Evolutionary conservation across 345 rosid species (phyloP), one percentile per base, ranked within the genome.

Genomic region (Gossypium longicalyx): DNA sequence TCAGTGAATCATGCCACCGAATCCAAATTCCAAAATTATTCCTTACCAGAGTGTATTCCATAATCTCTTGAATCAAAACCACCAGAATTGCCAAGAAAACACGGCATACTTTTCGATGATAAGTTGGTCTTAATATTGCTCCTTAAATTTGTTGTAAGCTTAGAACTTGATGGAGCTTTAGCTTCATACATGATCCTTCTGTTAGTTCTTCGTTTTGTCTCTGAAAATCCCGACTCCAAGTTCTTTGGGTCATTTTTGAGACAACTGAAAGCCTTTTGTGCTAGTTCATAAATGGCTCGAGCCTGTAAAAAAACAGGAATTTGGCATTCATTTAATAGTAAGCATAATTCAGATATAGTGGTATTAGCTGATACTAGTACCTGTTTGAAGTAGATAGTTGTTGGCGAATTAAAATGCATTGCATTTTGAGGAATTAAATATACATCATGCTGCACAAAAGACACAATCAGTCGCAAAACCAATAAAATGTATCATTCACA

Each of bases 341-440:
- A 68, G 43, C 62, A 57, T 49, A 25, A 57, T 29, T 57, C 29
- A 29, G 45, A 19, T 7, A 23, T n/a, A 41, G 57, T 43, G 0
- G 41, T 20, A 70, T 48, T 54, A 74, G 34, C 57, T 52, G 43
- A 12, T 58, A 66, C 17, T 49, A 56, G 17, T 80, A 90, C 94
- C 89, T 90, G 88, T 82, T 85, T 85, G 80, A 81, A 90, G 77
- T 72, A 87, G 13, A 86, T 74, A 76, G 89, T 88, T 47, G 80
- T 27, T 9, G 90, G 63, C 2, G 92, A 76, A 78, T 90, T 90
- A 77, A 90, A 90, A 66, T 78, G 84, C 92, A 90, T 88, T 2
- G 94, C 94, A 56, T 90, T 90, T 73, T 38, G 59, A 17, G 86
- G 70, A 67, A 90, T 90, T 59, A 88, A 77, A 85, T 80, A 79